Conservation (phyloP, 306 rosid species). For the Mimosa pudica region DNA sequence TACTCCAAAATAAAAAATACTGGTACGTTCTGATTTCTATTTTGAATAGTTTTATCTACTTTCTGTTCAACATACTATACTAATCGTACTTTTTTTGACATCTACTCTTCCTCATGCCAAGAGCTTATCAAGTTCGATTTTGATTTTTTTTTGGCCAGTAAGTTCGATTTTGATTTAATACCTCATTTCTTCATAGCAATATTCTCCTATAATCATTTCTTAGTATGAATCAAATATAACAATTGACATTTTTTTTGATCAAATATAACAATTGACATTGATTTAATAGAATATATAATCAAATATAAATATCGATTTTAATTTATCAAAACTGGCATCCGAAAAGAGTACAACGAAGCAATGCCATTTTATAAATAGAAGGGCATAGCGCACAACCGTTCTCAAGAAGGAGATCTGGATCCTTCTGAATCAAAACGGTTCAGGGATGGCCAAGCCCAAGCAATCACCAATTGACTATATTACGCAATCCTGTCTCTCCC, state of each 20-base stretch:
- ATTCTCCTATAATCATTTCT: neutral
- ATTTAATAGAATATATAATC: neutral
- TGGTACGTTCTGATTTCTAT: too few relatives aligned
- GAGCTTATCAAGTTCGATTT: neutral
- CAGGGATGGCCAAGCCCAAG: slow-evolving; percentile 12
- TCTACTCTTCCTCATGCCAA: neutral
- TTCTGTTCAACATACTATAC: neutral
- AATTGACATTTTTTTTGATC: too few relatives aligned
- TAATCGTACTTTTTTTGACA: too few relatives aligned
- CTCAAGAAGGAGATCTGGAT: slow-evolving; percentile 29
- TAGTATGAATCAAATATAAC: too few relatives aligned
- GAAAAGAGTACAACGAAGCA: slow-evolving; percentile 4
- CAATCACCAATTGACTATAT: slow-evolving; percentile 34
- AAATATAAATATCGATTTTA: slow-evolving; percentile 1
- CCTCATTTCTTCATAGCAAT: neutral
- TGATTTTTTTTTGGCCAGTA: neutral
- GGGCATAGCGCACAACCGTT: slow-evolving; percentile 8
- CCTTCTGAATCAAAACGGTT: slow-evolving; percentile 12
- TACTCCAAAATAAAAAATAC: too few relatives aligned
- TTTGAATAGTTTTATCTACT: neutral
- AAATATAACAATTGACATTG: too few relatives aligned
- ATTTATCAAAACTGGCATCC: slow-evolving; percentile 8
- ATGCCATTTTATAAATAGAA: neutral
- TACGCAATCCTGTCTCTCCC: slow-evolving; percentile 38
- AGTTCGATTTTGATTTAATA: neutral